Evolutionary conservation across 768 basidiomycete species (phyloP).

Genomic region (Podaxis rugospora): DNA sequence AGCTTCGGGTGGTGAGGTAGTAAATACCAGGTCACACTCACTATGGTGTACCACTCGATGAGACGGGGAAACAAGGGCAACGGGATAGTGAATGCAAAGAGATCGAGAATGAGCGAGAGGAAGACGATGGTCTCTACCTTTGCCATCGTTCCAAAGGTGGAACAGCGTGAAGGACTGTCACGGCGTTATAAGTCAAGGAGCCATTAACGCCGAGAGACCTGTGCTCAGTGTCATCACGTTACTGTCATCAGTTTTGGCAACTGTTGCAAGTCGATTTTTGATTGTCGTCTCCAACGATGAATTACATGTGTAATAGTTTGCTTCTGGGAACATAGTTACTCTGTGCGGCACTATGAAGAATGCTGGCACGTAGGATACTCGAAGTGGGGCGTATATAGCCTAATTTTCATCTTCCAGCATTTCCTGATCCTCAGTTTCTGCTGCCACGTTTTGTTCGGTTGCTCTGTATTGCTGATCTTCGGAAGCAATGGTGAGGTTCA

Average conservation of each 20-base stretch:
- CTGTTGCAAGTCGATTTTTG: neutral
- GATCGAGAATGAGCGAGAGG: constrained; percentile 84
- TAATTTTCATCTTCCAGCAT: neutral
- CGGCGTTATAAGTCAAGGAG: neutral
- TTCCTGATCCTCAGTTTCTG: constrained; percentile 20
- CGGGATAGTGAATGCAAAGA: constrained; percentile 89
- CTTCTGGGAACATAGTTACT: neutral
- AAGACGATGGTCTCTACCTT: constrained; percentile 83
- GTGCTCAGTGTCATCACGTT: neutral
- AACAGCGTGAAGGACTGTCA: neutral
- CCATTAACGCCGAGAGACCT: neutral
- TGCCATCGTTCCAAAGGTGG: constrained; percentile 34
- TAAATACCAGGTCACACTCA: constrained; percentile 26
- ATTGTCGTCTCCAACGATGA: neutral
- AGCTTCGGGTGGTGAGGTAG: neutral
- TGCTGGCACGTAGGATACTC: neutral
- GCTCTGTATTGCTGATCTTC: constrained; percentile 83
- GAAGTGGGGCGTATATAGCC: neutral
- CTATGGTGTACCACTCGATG: constrained; percentile 86
- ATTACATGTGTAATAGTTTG: neutral
- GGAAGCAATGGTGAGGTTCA: constrained; percentile 65
- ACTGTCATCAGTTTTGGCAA: neutral
- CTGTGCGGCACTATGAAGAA: neutral
- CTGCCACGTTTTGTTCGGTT: constrained; percentile 29
- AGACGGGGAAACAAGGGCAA: constrained; percentile 98